A percentile compares a stretch with the other conserved stretches of the same genome.
These are phyloP conservation scores for Russula brevipes DNA, from an alignment of 768 basidiomycete genomes.

Conservation along the genomic window DNA sequence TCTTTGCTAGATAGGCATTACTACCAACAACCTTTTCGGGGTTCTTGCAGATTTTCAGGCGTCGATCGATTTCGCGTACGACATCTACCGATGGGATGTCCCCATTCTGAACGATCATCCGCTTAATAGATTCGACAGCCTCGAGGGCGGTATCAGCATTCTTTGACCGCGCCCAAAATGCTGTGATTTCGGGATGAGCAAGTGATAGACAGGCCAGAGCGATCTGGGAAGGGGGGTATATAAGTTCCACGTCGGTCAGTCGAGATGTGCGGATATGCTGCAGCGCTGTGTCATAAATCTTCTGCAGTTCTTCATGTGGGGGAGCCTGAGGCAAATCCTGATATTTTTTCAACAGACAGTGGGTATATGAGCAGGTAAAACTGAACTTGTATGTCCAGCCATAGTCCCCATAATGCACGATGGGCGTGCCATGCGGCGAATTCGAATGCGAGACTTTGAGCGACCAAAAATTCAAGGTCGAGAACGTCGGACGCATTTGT, in stretches of 20 bases:
- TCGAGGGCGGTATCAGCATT: constrained; percentile 33
- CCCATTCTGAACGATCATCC: constrained; percentile 49
- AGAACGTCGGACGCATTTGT: constrained; percentile 80
- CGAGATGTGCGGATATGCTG: constrained; percentile 71
- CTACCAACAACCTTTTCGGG: constrained; percentile 95
- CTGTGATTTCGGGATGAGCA: constrained; percentile 53
- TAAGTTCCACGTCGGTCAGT: constrained; percentile 84
- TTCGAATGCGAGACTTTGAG: constrained; percentile 91
- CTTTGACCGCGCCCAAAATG: constrained; percentile 55
- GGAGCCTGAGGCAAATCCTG: constrained; percentile 56
- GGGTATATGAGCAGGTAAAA: constrained; percentile 18
- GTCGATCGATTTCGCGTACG: constrained; percentile 84
- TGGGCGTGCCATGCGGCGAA: constrained; percentile 92
- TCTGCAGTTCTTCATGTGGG: constrained; percentile 43
- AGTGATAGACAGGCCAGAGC: constrained; percentile 75
- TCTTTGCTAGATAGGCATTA: constrained; percentile 68
- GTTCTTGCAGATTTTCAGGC: constrained; percentile 86
- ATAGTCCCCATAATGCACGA: constrained; percentile 81
- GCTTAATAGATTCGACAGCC: constrained; percentile 50
- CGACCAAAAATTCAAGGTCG: constrained; percentile 91
- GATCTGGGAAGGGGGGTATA: constrained; percentile 92
- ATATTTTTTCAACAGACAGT: constrained; percentile 3
- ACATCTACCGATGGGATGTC: constrained; percentile 70
- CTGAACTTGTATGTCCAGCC: constrained; percentile 80
- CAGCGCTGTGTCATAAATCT: constrained; percentile 61